Percentiles rank a stretch among this genome's conserved stretches.
Evolutionary conservation across 345 rosid genomes (phyloP).

Genomic region (rapeseed (Brassica napus)): Da-Ae NC_063434.1:8187001-8187500

Average conservation of each 20-base stretch:
- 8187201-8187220: constrained; percentile 36
- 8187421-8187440: neutral
- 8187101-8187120: constrained; percentile 12
- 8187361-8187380: neutral
- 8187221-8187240: constrained; percentile 11
- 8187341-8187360: neutral
- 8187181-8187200: constrained; percentile 36
- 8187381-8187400: neutral
- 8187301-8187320: neutral
- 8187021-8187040: constrained; percentile 26
- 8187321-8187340: neutral
- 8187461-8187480: neutral
- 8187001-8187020: constrained; percentile 2
- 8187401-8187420: neutral
- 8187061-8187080: constrained; percentile 8
- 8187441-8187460: neutral
- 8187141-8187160: constrained; percentile 15
- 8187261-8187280: constrained; percentile 5
- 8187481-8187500: neutral
- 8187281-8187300: neutral
- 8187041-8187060: constrained; percentile 2
- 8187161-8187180: constrained; percentile 37
- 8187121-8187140: neutral
- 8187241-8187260: constrained; percentile 17
- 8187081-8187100: constrained; percentile 30